Conservation (phyloP, 768 basidiomycete species). For the Clavulina sp. region DNA sequence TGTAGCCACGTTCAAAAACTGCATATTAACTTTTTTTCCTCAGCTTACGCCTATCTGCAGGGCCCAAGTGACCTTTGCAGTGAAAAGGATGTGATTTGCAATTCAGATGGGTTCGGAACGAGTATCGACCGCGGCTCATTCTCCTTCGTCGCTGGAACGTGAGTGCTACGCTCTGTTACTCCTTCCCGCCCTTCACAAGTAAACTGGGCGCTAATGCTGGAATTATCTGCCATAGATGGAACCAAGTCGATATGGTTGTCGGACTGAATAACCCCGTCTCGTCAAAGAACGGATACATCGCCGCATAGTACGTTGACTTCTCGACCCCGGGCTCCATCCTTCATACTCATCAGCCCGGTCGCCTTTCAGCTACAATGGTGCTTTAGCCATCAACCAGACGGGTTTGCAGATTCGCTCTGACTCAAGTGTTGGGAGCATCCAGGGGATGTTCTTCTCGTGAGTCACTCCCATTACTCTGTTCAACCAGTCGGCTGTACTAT, state of each 20-base stretch:
- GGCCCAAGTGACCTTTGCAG: slow-evolving; percentile 40
- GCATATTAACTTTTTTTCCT: background rate
- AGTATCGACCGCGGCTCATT: slow-evolving; percentile 20
- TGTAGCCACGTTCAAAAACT: background rate
- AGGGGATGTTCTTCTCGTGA: slow-evolving; percentile 67
- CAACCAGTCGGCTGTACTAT: background rate
- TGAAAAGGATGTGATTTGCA: slow-evolving; percentile 29
- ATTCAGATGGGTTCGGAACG: slow-evolving; percentile 20
- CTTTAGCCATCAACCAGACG: slow-evolving; percentile 38
- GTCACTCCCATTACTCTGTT: slow-evolving; percentile 15
- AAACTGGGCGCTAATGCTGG: background rate
- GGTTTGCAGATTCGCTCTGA: slow-evolving; percentile 47
- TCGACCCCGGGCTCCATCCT: background rate
- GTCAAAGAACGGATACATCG: slow-evolving; percentile 56
- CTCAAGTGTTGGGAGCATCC: slow-evolving; percentile 30
- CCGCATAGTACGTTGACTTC: slow-evolving; percentile 36
- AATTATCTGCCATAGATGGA: slow-evolving; percentile 34
- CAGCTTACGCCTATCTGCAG: slow-evolving; percentile 72
- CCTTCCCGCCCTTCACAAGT: background rate
- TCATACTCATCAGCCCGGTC: background rate
- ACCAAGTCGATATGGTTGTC: slow-evolving; percentile 53
- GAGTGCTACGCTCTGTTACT: background rate
- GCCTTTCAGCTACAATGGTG: slow-evolving; percentile 45
- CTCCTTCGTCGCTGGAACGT: slow-evolving; percentile 16
- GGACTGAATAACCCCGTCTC: slow-evolving; percentile 52